Base-by-base conservation (phyloP, 768 basidiomycete genomes). In the Tulasnella sp. region DNA sequence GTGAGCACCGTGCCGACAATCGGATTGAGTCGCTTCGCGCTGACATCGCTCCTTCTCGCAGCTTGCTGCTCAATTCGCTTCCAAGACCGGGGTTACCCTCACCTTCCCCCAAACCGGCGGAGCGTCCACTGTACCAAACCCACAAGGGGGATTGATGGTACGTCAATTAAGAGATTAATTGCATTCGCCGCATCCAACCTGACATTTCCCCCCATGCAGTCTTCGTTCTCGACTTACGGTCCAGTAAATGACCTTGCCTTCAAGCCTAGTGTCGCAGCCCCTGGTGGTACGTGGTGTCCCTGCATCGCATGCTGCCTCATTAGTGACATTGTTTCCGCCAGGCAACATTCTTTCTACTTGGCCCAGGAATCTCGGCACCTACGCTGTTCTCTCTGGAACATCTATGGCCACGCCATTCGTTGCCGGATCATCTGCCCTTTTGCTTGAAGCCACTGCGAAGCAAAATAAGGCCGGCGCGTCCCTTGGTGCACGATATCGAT, bases 161-260 rank as follows among this genome's bases (percentile, higher is more conserved):
- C 36, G 69, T 70, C n/a, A 25, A n/a, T 36, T 67, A 38, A 34
- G 36, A 22, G 15, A 12, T 39, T 31, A 31, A 39, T 14, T 7
- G 4, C 19, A 29, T 19, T 22, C 22, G 29, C 12, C 19, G 9
- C 36, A 38, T 36, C 7, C 25, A 36, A 39, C 29, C 69, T 42
- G 22, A 70, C 36, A 39, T 12, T 14, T n/a, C 31, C 31, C 8
- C 3, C 29, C 29, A 4, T 39, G 36, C 36, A 70, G 69, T 81
- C 80, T 3, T 72, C 78, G 58, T 82, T 81, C 75, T 81, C 80
- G 31, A 74, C 80, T 12, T 82, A 80, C 49, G 84, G 84, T 2
- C 84, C 84, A 3, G 82, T 83, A 14, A 82, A 82, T 77, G 84
- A 84, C 71, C 40, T 81, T 22, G 75, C 45, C 22, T 78, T 79